Base-by-base conservation (phyloP, 2,329 filamentous ascomycete species). In the Alternaria hordeiaustralica region DNA sequence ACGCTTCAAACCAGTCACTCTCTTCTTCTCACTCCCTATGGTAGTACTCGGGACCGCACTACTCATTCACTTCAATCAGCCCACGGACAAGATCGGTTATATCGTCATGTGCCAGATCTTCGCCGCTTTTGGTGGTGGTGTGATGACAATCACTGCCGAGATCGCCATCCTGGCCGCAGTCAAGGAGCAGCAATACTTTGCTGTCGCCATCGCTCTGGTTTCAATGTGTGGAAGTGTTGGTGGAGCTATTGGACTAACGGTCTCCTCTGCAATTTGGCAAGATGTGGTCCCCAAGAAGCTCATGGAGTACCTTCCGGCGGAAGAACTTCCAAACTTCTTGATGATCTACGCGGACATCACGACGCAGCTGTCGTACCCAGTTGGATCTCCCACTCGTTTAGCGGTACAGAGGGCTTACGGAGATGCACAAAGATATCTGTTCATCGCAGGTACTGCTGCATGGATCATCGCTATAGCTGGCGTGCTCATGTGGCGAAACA, bases 231-330 rank as follows among this genome's bases (percentile, higher is more conserved):
- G 85, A 66, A 85, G 84, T 64, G 84, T 91, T 63, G 90, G 79
- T 23, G 71, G 71, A 28, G 76, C 73, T 12, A 75, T 80, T 47
- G 78, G 78, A n/a, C 66, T 58, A 33, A 84, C 88, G 4, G 83
- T 91, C 46, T 85, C 89, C 1, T 84, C 84, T 0, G 88, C 88
- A 5, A 86, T 92, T 63, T 92, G 89, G 88, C 87, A 85, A 0
- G 82, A 84, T 60, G 83, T 85, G 1, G 86, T 91, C 65, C 84
- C 84, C 6, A 75, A 81, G 15, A 83, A 83, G 9, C 80, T 90
- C 13, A 67, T 59, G 11, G 54, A 53, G n/a, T 63, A 66, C 10
- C 79, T 90, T 0, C 87, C 88, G 18, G 58, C 80, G 3, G 75
- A 78, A 2, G 71, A 67, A 21, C 78, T 82, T 71, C 71, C 71